Evolutionary conservation across 2,329 filamentous ascomycete species (phyloP).

Genomic region (Drechmeria coniospora): DNA sequence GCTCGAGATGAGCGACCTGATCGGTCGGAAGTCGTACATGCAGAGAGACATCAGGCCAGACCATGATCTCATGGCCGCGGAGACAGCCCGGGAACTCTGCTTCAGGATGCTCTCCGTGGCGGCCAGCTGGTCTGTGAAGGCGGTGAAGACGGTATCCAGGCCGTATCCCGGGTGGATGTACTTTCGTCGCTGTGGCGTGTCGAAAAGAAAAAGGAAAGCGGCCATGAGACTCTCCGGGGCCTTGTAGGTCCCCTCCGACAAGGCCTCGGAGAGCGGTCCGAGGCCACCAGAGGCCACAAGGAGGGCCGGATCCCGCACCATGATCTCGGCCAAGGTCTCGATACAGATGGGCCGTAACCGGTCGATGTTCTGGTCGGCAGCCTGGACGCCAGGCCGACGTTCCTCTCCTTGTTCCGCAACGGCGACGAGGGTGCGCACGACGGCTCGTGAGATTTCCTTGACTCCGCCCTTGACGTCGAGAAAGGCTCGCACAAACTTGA

Average conservation of each 20-base stretch:
- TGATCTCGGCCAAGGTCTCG: conserved; percentile 81
- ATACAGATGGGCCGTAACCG: conserved; percentile 79
- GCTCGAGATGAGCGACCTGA: conserved; percentile 61
- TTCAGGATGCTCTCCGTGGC: conserved; percentile 51
- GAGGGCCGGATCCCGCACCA: conserved; percentile 71
- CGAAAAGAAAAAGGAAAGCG: conserved; percentile 80
- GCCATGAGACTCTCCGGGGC: conserved; percentile 78
- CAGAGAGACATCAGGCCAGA: conserved; percentile 77
- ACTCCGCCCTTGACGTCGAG: conserved; percentile 90
- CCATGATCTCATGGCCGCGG: conserved; percentile 86
- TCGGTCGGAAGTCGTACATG: conserved; percentile 74
- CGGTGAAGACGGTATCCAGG: conserved; percentile 75
- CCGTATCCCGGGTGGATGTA: conserved; percentile 82
- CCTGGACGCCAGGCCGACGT: conserved; percentile 58
- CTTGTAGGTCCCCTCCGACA: conserved; percentile 82
- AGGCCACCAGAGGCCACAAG: conserved; percentile 75
- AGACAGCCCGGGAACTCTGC: conserved; percentile 82
- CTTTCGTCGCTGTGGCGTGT: conserved; percentile 64
- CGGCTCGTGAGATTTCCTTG: conserved; percentile 68
- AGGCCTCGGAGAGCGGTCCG: conserved; percentile 73
- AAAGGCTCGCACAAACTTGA: conserved; percentile 93
- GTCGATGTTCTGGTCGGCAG: conserved; percentile 60
- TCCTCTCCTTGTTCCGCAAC: conserved; percentile 83
- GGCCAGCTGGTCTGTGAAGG: conserved; percentile 71
- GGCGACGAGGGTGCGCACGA: conserved; percentile 79